phyloP scores from a whole-genome alignment of 2,329 filamentous ascomycete species.

The Fusarium buharicum region DNA sequence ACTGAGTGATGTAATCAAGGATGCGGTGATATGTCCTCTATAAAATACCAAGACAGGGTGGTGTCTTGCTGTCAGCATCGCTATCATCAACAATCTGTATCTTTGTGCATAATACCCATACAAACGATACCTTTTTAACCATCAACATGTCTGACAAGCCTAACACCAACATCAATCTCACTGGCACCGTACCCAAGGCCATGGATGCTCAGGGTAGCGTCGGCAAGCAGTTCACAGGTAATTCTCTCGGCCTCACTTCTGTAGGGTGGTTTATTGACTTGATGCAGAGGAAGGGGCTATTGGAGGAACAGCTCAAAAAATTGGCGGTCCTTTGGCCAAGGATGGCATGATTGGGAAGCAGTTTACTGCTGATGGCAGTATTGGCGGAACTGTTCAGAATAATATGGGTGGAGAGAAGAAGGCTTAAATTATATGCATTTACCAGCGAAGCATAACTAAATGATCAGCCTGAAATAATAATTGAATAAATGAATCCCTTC shows the following conservation, averaged over 20 bases:
- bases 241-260: rapidly evolving
- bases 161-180: not conserved
- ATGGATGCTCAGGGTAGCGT: slow-evolving; percentile 62
- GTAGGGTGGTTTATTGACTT: not conserved
- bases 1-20: slow-evolving; percentile 7
- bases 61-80: not conserved
- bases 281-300: slow-evolving; percentile 57
- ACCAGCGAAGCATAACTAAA: not conserved
- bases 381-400: slow-evolving; percentile 64
- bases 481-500: not conserved
- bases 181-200: slow-evolving; percentile 48
- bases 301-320: slow-evolving; percentile 60
- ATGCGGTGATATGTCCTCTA: not conserved
- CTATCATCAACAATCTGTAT: not conserved
- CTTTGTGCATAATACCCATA: not conserved
- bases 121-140: not conserved
- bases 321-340: slow-evolving; percentile 62
- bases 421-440: not conserved
- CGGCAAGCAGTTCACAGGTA: slow-evolving; percentile 66
- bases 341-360: slow-evolving; percentile 65
- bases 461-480: not conserved
- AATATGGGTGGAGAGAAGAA: slow-evolving; percentile 54
- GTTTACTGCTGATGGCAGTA: slow-evolving; percentile 63
- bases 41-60: not conserved
- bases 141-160: slow-evolving; percentile 34